A percentile compares a stretch with the other conserved stretches of the same genome.
phyloP scores from a whole-genome alignment of 768 basidiomycete genomes.

The Panellus pusillus region DNA sequence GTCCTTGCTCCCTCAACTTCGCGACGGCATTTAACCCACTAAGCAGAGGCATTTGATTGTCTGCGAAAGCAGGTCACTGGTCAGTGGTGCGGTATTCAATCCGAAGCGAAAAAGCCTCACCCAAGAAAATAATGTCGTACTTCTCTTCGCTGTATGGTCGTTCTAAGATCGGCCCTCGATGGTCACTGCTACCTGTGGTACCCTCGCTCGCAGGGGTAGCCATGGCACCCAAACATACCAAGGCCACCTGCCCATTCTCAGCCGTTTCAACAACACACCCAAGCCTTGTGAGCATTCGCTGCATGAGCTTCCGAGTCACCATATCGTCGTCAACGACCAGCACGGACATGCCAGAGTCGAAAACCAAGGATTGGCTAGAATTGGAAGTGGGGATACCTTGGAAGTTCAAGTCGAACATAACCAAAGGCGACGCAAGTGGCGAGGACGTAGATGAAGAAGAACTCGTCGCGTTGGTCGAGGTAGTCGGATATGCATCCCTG shows the following conservation, averaged over 20 bases:
- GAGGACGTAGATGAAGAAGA: constrained; percentile 13
- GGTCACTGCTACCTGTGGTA: constrained; percentile 26
- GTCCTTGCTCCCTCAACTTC: constrained; percentile 62
- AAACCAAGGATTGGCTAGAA: constrained; percentile 36
- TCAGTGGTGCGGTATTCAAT: too few species aligned
- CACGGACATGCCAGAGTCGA: constrained; percentile 59
- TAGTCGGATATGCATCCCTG: constrained; percentile 14
- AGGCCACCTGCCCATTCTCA: constrained; percentile 79
- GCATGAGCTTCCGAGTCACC: constrained; percentile 80
- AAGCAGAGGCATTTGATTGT: constrained; percentile 85
- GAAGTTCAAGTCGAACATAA: constrained; percentile 39
- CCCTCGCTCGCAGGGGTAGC: constrained; percentile 42
- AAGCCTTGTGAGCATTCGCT: constrained; percentile 70
- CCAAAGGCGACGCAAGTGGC: constrained; percentile 27
- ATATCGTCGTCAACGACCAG: constrained; percentile 85
- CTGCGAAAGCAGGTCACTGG: constrained; percentile 17
- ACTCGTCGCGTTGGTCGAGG: constrained; percentile 10
- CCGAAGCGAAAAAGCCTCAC: not conserved
- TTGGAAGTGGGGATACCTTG: constrained; percentile 39
- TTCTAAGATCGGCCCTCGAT: constrained; percentile 38
- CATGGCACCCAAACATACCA: constrained; percentile 60
- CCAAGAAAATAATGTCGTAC: constrained; percentile 50
- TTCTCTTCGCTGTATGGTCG: constrained; percentile 36
- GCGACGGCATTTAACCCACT: constrained; percentile 70
- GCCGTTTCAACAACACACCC: constrained; percentile 80